Evolutionary conservation across 352 stramenopile species (phyloP).

Genomic region (Phytophthora brassicae): DNA sequence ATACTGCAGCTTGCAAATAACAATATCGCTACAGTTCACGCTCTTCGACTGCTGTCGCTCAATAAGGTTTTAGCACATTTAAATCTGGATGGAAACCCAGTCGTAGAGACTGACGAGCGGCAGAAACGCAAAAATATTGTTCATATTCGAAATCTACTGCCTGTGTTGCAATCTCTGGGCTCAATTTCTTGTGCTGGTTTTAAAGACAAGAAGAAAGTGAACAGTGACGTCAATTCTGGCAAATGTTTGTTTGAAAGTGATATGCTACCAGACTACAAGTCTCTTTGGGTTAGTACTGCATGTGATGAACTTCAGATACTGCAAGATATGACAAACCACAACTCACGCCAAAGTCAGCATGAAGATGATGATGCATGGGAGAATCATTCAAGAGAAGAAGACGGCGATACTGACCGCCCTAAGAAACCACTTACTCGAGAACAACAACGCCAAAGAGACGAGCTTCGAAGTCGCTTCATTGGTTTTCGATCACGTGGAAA

Average conservation of each 20-base stretch:
- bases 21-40: conserved; percentile 43
- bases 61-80: conserved; percentile 73
- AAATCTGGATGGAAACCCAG: conserved; percentile 73
- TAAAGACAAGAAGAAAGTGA: conserved; percentile 62
- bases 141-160: conserved; percentile 80
- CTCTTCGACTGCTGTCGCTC: conserved; percentile 67
- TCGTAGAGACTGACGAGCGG: conserved; percentile 65
- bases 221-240: conserved; percentile 8
- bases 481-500: conserved; percentile 63
- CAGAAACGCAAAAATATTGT: conserved; percentile 70
- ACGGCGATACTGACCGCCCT: conserved; percentile 31
- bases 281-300: conserved; percentile 52
- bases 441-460: conserved; percentile 69
- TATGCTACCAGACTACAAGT: conserved; percentile 33
- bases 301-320: conserved; percentile 59
- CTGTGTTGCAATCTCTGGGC: conserved; percentile 58
- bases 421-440: conserved; percentile 47
- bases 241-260: conserved; percentile 55
- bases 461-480: conserved; percentile 62
- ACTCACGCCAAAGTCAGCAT: conserved; percentile 11
- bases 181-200: conserved; percentile 50
- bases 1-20: conserved; percentile 61
- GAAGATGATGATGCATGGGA: conserved; percentile 32
- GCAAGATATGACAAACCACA: conserved; percentile 37
- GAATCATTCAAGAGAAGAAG: conserved; percentile 34